Percentiles rank a stretch among this genome's conserved stretches.
These are phyloP conservation scores for Cryptococcus amylolentus DNA, from an alignment of 1,284 basidiomycete species.

Conservation along the genomic window DNA sequence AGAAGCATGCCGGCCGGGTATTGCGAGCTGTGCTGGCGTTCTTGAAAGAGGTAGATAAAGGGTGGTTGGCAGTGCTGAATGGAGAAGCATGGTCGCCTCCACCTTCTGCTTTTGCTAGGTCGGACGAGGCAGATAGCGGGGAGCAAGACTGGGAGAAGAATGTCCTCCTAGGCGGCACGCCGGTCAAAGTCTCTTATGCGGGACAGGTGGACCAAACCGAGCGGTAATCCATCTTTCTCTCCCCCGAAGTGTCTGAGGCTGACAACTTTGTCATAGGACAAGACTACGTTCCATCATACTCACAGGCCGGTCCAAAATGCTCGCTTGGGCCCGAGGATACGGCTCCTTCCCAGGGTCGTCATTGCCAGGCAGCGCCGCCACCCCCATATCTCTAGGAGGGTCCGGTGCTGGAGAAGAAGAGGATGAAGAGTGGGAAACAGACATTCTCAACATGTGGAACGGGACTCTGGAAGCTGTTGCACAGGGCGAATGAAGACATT, in stretches of 20 bases:
- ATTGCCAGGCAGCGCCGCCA: not conserved
- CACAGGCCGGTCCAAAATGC: slow-evolving; percentile 19
- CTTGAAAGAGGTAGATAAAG: slow-evolving; percentile 21
- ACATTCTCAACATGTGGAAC: slow-evolving; percentile 23
- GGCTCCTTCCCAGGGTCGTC: slow-evolving; percentile 26
- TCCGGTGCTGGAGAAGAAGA: not conserved
- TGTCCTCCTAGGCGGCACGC: not conserved
- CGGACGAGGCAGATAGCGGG: not conserved
- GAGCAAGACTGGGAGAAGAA: not conserved
- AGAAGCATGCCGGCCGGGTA: slow-evolving; percentile 11
- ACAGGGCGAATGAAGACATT: not conserved
- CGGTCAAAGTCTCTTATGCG: slow-evolving; percentile 4
- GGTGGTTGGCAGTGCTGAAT: slow-evolving; percentile 29
- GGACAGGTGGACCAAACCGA: slow-evolving; percentile 25
- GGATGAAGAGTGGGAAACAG: slow-evolving; percentile 18
- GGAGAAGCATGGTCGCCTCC: slow-evolving; percentile 26
- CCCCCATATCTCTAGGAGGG: not conserved
- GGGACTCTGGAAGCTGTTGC: slow-evolving; percentile 15
- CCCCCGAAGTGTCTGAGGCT: not conserved
- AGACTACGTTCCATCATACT: slow-evolving; percentile 30
- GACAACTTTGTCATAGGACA: slow-evolving; percentile 12
- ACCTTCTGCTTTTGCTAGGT: not conserved
- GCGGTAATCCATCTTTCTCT: slow-evolving; percentile 6
- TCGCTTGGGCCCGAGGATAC: slow-evolving; percentile 37
- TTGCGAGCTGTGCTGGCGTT: slow-evolving; percentile 22